Conservation (phyloP, 208 protist species). For the Strigomonas oncopelti region DNA sequence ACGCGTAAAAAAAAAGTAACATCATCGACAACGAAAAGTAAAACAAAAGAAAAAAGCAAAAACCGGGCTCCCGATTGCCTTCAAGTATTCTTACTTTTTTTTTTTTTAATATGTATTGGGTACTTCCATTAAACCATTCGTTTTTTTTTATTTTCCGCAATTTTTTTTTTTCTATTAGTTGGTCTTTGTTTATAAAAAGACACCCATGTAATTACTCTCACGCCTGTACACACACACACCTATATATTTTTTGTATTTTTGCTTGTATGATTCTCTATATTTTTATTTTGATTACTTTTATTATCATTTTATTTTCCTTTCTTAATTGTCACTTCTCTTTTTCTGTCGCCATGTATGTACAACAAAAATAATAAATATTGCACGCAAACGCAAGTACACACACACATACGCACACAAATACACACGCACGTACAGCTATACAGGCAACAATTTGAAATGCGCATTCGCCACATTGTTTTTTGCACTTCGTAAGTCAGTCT, state of each 20-base stretch:
- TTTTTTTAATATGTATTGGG: neutral
- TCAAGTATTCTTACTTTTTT: constrained; percentile 6
- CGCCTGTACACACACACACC: neutral
- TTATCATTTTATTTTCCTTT: constrained; percentile 2
- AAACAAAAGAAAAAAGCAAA: neutral
- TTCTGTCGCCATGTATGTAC: neutral
- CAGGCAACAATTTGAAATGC: no score
- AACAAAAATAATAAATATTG: constrained; percentile 12
- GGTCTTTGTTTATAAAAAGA: constrained; percentile 3
- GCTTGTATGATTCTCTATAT: neutral
- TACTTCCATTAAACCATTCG: neutral
- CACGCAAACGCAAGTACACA: neutral
- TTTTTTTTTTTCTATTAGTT: constrained; percentile 20
- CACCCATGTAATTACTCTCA: neutral
- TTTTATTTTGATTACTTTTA: constrained; percentile 16
- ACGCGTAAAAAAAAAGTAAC: no score
- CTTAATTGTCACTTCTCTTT: neutral
- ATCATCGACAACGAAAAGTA: neutral
- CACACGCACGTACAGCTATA: no score
- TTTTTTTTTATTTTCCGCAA: neutral
- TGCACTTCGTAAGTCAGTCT: no score
- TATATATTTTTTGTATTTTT: constrained; percentile 15
- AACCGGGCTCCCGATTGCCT: neutral
- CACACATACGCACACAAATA: no score
- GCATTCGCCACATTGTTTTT: no score